Base-by-base conservation (phyloP, 305 asterid species). In the Ruellia speciosa region DNA sequence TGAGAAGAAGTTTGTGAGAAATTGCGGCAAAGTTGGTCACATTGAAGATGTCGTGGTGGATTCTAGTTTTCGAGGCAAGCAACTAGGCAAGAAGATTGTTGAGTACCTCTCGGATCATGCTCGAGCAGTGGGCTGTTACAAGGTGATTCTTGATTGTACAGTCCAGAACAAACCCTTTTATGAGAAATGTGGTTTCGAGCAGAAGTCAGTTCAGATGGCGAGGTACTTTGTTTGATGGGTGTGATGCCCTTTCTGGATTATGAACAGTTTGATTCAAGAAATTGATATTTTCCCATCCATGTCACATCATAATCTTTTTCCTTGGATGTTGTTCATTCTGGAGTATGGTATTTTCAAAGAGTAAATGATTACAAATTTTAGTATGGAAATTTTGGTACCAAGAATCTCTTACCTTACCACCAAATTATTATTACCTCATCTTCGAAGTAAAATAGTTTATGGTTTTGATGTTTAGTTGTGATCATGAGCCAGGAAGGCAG, bases 41-140 rank as follows among this genome's bases (percentile, higher is more conserved):
- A 76, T 90, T 20, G 98, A 90, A 66, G 98, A 87, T 69, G 96
- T 90, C 58, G 98, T 83, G 51, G 98, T 90, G 16, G 94, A 90
- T 72, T 78, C 88, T 6, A 64, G 71, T 20, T 66, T 63, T 41
- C 76, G 95, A 18, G 96, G 96, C 45, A 72, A 80, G 77, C 86
- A 81, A 24, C 55, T 87, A 31, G 97, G 97, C 46, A 85, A 82
- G 85, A 87, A 60, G 65, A 56, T 87, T 3, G 59, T 90, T 17
- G 88, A 49, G 20, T 90, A 77, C 72, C 75, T 90, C 24, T 70
- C 84, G 0, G 77, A 88, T 58, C 94, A 87, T 64, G 88, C 94
- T 64, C 70, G 60, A 12, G 70, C 78, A 0, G 60, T 72, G 78
- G 95, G 93, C 7, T 90, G 95, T 64, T 90, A 87, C 67, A 90